Evolutionary conservation across 371 early-diverging fungal species (phyloP).

Genomic region (Mortierella sp.): DNA sequence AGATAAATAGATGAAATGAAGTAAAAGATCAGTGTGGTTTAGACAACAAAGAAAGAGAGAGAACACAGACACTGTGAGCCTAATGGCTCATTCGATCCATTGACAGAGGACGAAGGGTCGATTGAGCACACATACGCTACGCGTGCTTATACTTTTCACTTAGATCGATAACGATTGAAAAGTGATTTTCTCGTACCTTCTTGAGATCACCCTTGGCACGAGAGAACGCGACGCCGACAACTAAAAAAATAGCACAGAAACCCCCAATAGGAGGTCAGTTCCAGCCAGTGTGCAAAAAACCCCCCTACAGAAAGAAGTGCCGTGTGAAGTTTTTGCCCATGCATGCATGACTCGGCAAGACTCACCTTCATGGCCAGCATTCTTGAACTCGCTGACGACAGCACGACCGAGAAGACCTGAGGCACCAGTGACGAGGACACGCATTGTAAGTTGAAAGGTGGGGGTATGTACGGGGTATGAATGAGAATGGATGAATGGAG

Average conservation of each 20-base stretch:
- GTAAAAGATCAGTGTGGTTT: too few species aligned
- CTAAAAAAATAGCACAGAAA: conserved; percentile 52
- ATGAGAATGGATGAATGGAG: neutral
- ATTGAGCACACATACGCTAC: neutral
- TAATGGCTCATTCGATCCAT: neutral
- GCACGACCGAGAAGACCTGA: conserved; percentile 89
- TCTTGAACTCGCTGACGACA: conserved; percentile 67
- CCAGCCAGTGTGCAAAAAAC: neutral
- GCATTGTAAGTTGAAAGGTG: too few species aligned
- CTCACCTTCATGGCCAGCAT: conserved; percentile 66
- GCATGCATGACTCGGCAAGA: neutral
- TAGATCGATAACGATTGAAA: conserved; percentile 9
- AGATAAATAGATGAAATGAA: neutral
- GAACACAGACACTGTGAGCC: neutral
- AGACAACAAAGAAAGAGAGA: neutral
- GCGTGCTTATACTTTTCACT: neutral
- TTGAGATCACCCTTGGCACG: conserved; percentile 69
- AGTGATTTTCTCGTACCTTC: conserved; percentile 60
- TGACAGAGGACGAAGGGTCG: neutral
- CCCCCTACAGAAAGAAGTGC: too few species aligned
- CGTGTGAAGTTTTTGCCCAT: too few species aligned
- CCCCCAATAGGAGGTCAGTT: neutral
- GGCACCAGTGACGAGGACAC: conserved; percentile 83
- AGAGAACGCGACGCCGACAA: conserved; percentile 80
- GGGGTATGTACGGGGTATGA: too few species aligned